A percentile compares a stretch with the other conserved stretches of the same genome.
Conservation (phyloP, 352 stramenopile species). For the Phytophthora megakarya region DNA sequence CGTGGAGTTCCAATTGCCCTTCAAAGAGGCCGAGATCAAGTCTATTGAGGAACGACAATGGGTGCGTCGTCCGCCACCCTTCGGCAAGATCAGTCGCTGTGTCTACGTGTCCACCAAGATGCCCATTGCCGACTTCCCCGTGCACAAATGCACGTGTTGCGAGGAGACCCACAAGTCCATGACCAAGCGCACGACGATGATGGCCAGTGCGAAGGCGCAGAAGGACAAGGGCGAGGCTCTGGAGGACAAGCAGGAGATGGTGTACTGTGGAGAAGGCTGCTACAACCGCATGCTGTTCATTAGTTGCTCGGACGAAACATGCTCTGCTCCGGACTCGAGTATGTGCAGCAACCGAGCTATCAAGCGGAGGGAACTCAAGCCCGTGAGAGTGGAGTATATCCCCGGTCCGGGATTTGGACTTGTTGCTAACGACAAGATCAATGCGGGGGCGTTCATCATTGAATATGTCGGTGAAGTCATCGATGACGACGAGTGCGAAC, state of each 20-base stretch:
- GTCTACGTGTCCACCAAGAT: constrained; percentile 73
- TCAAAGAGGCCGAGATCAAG: constrained; percentile 42
- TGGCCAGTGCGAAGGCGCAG: constrained; percentile 47
- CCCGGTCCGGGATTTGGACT: constrained; percentile 91
- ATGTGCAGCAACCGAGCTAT: constrained; percentile 81
- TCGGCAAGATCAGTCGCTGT: constrained; percentile 70
- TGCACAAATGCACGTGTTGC: constrained; percentile 82
- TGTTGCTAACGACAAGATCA: constrained; percentile 75
- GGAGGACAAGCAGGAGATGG: constrained; percentile 17
- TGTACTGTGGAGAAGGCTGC: constrained; percentile 72
- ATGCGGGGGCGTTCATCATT: constrained; percentile 89
- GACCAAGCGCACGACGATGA: constrained; percentile 58
- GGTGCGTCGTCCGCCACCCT: constrained; percentile 58
- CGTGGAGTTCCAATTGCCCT: constrained; percentile 44
- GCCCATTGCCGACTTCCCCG: constrained; percentile 54
- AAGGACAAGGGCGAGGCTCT: constrained; percentile 33
- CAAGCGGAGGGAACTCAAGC: constrained; percentile 68
- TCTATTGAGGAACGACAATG: constrained; percentile 52
- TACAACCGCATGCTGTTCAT: constrained; percentile 89
- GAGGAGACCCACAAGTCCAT: constrained; percentile 53
- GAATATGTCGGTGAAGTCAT: constrained; percentile 96
- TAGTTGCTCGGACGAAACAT: constrained; percentile 79
- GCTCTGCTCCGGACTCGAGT: constrained; percentile 66
- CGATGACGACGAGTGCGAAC: constrained; percentile 82
- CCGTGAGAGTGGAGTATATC: constrained; percentile 71